Percentiles rank a stretch among this genome's conserved stretches.
These are phyloP conservation scores for Microsporum canis DNA, from an alignment of 2,329 filamentous ascomycete genomes.

Conservation along the genomic window DNA sequence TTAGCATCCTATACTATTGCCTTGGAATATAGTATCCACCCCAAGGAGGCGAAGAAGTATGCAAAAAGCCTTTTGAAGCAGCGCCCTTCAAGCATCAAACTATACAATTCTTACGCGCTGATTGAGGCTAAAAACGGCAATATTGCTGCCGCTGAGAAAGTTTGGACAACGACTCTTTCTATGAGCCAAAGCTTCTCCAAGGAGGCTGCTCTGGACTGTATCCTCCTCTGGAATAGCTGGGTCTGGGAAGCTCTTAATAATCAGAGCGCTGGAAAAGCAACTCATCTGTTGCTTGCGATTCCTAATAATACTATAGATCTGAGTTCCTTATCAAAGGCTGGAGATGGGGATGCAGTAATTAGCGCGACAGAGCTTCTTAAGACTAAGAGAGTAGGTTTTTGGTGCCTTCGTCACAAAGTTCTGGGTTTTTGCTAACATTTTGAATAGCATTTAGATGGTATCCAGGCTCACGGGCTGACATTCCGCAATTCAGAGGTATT, in stretches of 20 bases:
- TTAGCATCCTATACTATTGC: conserved; percentile 61
- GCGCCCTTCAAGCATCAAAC: conserved; percentile 48
- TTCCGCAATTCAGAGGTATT: conserved; percentile 40
- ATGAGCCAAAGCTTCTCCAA: conserved; percentile 39
- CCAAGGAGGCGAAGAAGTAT: conserved; percentile 50
- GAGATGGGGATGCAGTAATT: conserved; percentile 13
- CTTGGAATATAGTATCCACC: conserved; percentile 49
- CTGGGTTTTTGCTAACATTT: conserved; percentile 40
- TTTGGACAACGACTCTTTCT: conserved; percentile 56
- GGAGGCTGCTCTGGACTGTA: conserved; percentile 25
- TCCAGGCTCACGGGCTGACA: conserved; percentile 47
- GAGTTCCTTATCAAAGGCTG: conserved; percentile 15
- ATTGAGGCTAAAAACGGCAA: conserved; percentile 55
- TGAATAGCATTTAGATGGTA: conserved; percentile 43
- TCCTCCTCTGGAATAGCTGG: conserved; percentile 50
- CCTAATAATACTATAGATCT: conserved; percentile 28
- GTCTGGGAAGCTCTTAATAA: conserved; percentile 54
- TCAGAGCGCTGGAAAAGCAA: conserved; percentile 27
- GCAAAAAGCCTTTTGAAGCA: conserved; percentile 65
- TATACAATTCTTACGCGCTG: conserved; percentile 72
- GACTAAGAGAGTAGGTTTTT: conserved; percentile 28
- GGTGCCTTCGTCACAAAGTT: neutral
- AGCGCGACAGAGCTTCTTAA: conserved; percentile 29
- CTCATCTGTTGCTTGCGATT: conserved; percentile 32
- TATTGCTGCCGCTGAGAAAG: conserved; percentile 46